A percentile compares a stretch with the other conserved stretches of the same genome.
These are phyloP conservation scores for Aphanomyces astaci DNA, from an alignment of 352 stramenopile genomes.

Conservation along the genomic window DNA sequence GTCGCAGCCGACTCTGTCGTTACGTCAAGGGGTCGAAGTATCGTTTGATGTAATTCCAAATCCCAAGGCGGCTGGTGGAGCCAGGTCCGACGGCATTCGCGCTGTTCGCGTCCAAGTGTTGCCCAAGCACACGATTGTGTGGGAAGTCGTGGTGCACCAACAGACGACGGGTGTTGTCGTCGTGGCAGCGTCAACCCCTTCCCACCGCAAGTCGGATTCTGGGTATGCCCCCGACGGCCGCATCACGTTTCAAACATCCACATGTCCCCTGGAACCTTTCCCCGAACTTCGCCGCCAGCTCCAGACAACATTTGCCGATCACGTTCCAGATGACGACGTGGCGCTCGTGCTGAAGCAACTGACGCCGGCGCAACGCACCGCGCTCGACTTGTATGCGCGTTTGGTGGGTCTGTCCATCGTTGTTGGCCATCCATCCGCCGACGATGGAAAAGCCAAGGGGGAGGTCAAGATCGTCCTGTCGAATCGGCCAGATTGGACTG, in stretches of 20 bases:
- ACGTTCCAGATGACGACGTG: conserved; percentile 21
- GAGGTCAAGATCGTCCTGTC: conserved; percentile 18
- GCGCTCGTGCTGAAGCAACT: conserved; percentile 30
- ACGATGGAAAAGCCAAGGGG: conserved; percentile 35
- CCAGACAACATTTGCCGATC: conserved; percentile 34
- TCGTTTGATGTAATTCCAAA: conserved; percentile 57
- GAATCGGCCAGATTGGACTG: neutral
- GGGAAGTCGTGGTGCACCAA: conserved; percentile 42
- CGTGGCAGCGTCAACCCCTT: conserved; percentile 31
- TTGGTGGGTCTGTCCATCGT: conserved; percentile 47
- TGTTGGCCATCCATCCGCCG: too few relatives aligned
- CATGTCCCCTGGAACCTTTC: conserved; percentile 43
- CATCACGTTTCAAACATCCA: conserved; percentile 33
- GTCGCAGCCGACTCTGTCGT: conserved; percentile 37
- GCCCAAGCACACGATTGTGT: conserved; percentile 45
- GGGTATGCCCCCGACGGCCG: conserved; percentile 34
- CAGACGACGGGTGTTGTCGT: conserved; percentile 39
- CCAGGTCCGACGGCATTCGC: conserved; percentile 34
- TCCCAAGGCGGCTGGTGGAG: conserved; percentile 25
- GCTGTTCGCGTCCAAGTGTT: conserved; percentile 56
- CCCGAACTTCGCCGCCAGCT: conserved; percentile 53
- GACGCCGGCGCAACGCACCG: conserved; percentile 50
- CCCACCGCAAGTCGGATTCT: conserved; percentile 26
- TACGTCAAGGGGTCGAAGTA: conserved; percentile 49
- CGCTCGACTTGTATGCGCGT: conserved; percentile 56